Conservation (phyloP, 176 grass and related monocot genomes). For the Guadua angustifolia region DNA sequence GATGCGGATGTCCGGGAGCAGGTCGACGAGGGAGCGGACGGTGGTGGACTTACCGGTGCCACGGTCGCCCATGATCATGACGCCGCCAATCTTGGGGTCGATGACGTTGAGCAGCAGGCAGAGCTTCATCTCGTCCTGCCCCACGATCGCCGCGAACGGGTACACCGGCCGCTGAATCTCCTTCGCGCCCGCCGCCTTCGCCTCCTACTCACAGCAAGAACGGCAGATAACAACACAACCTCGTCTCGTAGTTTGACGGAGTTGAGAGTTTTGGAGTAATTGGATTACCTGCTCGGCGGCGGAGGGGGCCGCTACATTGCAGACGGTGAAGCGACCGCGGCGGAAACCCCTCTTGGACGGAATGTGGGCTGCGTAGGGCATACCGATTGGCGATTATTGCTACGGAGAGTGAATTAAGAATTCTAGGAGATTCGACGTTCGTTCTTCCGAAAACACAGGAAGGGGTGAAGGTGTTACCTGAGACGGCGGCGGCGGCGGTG, state of each 20-base stretch:
- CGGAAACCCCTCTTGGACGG: constrained; percentile 26
- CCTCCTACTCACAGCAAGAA: constrained; percentile 11
- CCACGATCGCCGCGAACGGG: constrained; percentile 94
- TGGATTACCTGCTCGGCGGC: constrained; percentile 50
- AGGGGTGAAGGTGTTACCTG: constrained; percentile 30
- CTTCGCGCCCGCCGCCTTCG: constrained; percentile 45
- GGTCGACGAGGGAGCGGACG: constrained; percentile 92
- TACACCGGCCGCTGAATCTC: constrained; percentile 88
- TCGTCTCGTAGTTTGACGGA: background rate
- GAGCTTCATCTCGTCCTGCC: constrained; percentile 99
- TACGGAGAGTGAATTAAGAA: background rate
- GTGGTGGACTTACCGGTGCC: constrained; percentile 96
- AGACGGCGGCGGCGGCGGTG: constrained; percentile 26
- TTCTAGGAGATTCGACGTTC: background rate
- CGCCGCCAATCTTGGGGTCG: constrained; percentile 97
- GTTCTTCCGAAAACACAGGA: background rate
- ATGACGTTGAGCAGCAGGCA: constrained; percentile 97
- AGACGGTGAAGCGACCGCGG: constrained; percentile 53
- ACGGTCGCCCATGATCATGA: constrained; percentile 99
- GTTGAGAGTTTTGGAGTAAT: background rate
- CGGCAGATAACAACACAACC: background rate
- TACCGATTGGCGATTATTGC: background rate
- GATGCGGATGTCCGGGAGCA: constrained; percentile 86
- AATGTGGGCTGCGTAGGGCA: constrained; percentile 30
- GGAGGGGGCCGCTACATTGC: constrained; percentile 63